phyloP scores from a whole-genome alignment of 192 early-diverging fungal species.

The Backusella mclennaniae region DNA sequence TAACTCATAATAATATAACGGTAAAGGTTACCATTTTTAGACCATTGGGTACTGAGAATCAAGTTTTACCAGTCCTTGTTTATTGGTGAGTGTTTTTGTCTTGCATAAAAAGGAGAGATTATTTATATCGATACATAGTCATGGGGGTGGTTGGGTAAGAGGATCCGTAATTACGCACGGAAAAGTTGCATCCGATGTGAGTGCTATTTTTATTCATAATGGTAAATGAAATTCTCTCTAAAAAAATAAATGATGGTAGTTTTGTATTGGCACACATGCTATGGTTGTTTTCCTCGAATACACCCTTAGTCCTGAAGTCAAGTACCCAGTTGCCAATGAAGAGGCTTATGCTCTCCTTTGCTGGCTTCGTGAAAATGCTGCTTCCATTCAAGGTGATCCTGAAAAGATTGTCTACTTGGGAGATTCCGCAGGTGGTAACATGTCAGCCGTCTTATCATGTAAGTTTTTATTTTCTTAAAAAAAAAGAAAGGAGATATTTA shows the following conservation, averaged over 20 bases:
- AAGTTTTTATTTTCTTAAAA: not conserved
- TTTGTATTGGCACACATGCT: not conserved
- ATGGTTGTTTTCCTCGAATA: slow-evolving; percentile 21
- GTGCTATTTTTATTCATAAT: not conserved
- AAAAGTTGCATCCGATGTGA: slow-evolving; percentile 1
- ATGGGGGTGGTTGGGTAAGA: not conserved
- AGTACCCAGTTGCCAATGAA: slow-evolving; percentile 15
- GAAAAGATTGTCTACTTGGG: slow-evolving; percentile 14
- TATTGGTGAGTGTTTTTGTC: not conserved
- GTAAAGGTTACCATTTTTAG: slow-evolving; percentile 1
- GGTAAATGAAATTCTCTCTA: not conserved
- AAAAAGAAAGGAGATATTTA: not conserved
- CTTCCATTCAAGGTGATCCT: slow-evolving; percentile 3
- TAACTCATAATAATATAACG: not conserved
- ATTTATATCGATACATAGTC: not conserved
- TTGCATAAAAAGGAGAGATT: not conserved
- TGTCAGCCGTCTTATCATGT: slow-evolving; percentile 1
- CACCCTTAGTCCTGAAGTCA: slow-evolving; percentile 12
- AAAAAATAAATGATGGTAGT: not conserved
- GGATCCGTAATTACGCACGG: not conserved
- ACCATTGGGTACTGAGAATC: not conserved
- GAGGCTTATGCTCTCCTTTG: slow-evolving; percentile 21
- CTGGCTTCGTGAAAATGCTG: slow-evolving; percentile 8
- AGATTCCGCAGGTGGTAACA: slow-evolving; percentile 30
- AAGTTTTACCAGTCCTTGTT: not conserved